Base-by-base conservation (phyloP, 1,284 basidiomycete genomes). In the Puccinia triticina region DNA sequence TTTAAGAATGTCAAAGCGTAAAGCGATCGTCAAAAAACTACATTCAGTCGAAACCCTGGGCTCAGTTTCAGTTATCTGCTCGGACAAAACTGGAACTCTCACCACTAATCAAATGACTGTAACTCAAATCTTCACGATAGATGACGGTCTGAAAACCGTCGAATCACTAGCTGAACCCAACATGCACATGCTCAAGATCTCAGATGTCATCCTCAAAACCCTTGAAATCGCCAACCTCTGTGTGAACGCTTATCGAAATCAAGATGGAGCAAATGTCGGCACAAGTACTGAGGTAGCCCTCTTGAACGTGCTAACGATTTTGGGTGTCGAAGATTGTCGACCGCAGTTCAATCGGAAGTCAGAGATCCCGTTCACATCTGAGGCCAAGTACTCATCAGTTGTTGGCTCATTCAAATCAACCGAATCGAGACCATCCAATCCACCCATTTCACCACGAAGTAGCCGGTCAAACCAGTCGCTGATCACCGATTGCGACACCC, bases 51-150 rank as follows among this genome's bases (percentile, higher is more conserved):
- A 98, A 88, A 92, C 95, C 0, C 89, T 98, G 0, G 96, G 96
- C 1, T 94, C 93, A 11, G 94, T 98, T 40, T 95, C 93, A 59
- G 96, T 98, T 32, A 94, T 99, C 83, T 98, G 96, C 86, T 95
- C 94, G 0, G 96, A 99, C 88, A 99, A 99, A 89, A 98, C 96
- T 59, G 94, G 94, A n/a, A 99, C 96, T 0, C 88, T 98, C 77
- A 99, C 96, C 0, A 94, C 92, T 87, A 98, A 98, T 87, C 93
- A 97, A 85, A 95, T 97, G 90, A 96, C 95, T 0, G 94, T 98
- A 16, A 93, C 92, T 0, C 93, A 95, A 85, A 89, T 92, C 18
- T 98, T 95, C 87, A 90, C 92, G 0, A 92, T 96, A 4, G 95
- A 97, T 85, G 94, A 96, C 86, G 87, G 85, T 11, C 88, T 90